Percentiles rank a stretch among this genome's conserved stretches.
Conservation (phyloP, 2,329 filamentous ascomycete species). For the Verticillium albo-atrum region DNA sequence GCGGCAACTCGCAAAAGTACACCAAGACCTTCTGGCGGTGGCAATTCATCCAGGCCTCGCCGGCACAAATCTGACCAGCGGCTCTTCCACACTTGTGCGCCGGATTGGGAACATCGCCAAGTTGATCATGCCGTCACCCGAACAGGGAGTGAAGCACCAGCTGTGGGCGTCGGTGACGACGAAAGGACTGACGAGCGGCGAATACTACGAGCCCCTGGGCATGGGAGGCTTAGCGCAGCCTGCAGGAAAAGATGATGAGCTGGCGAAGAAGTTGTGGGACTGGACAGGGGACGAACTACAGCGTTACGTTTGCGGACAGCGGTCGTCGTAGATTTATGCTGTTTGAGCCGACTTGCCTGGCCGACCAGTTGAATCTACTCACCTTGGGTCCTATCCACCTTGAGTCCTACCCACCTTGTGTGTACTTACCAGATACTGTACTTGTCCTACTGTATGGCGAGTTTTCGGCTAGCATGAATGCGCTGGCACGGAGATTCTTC, state of each 20-base stretch:
- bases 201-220: conserved; percentile 29
- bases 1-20: conserved; percentile 17
- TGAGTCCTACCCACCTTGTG: too few relatives aligned
- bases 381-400: too few relatives aligned
- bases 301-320: conserved; percentile 6
- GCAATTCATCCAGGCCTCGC: conserved; percentile 23
- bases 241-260: background rate
- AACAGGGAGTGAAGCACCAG: conserved; percentile 33
- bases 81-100: background rate
- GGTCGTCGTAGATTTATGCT: background rate
- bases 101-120: background rate
- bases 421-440: too few relatives aligned
- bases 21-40: conserved; percentile 17
- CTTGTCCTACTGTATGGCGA: too few relatives aligned
- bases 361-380: too few relatives aligned
- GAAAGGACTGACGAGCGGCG: conserved; percentile 22
- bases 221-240: background rate
- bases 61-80: conserved; percentile 16
- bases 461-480: too few relatives aligned
- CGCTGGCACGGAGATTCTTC: too few relatives aligned
- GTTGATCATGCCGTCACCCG: background rate
- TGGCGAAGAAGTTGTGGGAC: background rate
- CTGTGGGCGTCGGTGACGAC: conserved; percentile 34
- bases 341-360: too few relatives aligned
- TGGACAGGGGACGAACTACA: background rate